Base-by-base conservation (phyloP, 2,329 filamentous ascomycete species). In the Fusarium fracticaudum region DNA sequence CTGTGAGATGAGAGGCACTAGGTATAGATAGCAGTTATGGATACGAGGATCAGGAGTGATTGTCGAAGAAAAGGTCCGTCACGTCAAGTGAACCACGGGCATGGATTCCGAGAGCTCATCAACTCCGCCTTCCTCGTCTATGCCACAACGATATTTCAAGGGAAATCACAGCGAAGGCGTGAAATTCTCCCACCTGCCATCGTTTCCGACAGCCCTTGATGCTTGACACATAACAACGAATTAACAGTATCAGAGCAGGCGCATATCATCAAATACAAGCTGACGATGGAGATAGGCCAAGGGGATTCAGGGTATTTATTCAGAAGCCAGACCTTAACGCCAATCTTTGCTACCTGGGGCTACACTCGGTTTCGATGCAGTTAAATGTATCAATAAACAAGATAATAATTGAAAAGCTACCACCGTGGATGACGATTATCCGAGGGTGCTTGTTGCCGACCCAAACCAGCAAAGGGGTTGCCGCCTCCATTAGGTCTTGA, bases 401-500 rank as follows among this genome's bases (percentile, higher is more conserved):
- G 55, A 45, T 29, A 61, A 53, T 31, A 35, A 33, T 17, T 20
- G 31, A n/a, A 37, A 57, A 55, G n/a, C 66, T 79, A 81, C 76
- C 78, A 80, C 38, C 78, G 76, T 18, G 77, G 73, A 35, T 85
- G 85, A 47, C 84, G 86, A 73, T 85, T 82, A 72, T 87, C 86
- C 61, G 83, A 80, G 24, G 80, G 79, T 65, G 80, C 77, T 45
- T 82, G 77, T 40, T 80, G 81, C 51, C 81, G 82, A 50, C 81
- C 80, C 54, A 82, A 74, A 26, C 80, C 81, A 24, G 82, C 79
- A 72, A 87, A 84, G 3, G 84, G 85, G 54, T 85, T 84, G 9
- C 80, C 75, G 6, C 76, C 67, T 44, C 76, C 74, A 40, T 69
- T 72, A 24, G 75, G 43, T 58, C 66, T 79, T 22, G 78, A 72